Base-by-base conservation (phyloP, 2,329 filamentous ascomycete species). In the Hypoxylon sp. region DNA sequence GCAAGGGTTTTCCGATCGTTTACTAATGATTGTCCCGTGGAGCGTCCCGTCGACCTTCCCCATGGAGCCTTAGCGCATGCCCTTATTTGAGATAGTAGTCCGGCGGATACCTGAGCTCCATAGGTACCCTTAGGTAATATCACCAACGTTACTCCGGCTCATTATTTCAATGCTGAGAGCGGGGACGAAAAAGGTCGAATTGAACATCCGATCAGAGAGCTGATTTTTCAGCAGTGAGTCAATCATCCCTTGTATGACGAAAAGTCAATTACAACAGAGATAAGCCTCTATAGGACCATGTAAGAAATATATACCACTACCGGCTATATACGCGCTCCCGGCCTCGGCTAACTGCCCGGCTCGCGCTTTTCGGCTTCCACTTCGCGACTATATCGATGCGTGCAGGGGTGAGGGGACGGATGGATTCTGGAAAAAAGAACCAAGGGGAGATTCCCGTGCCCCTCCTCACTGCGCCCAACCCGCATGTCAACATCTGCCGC, bases 331-430 rank as follows among this genome's bases (percentile, higher is more conserved):
- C 14, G 20, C 40, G 49, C 27, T 40, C 40, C 55, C 49, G 37
- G 25, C 46, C 7, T 50, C 56, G 49, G 62, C 31, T 63, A 63
- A 14, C n/a, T n/a, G 7, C 17, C 55, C 51, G 40, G 42, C 42
- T 66, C 63, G 50, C 63, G 57, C 35, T 20, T 46, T 54, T 60
- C 50, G 63, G 63, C 57, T 51, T 60, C 50, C 56, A 57, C 57
- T 51, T 53, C 54, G 46, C 31, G 51, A 55, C 11, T 17, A 14
- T 31, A 58, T 58, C 49, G 14, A 59, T 33, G 4, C 11, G 57
- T 37, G 17, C 63, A 56, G 31, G 57, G 57, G 49, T 54, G 20
- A n/a, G 50, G 22, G 7, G 14, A 44, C 20, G 27, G 40, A 48
- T 22, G 56, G n/a, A 53, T 46, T 50, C 42, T 60, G 37, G 37